Percentiles rank a stretch among this genome's conserved stretches.
Evolutionary conservation across 805 yeast genomes (phyloP).

Genomic region (Lipomyces kockii): DNA sequence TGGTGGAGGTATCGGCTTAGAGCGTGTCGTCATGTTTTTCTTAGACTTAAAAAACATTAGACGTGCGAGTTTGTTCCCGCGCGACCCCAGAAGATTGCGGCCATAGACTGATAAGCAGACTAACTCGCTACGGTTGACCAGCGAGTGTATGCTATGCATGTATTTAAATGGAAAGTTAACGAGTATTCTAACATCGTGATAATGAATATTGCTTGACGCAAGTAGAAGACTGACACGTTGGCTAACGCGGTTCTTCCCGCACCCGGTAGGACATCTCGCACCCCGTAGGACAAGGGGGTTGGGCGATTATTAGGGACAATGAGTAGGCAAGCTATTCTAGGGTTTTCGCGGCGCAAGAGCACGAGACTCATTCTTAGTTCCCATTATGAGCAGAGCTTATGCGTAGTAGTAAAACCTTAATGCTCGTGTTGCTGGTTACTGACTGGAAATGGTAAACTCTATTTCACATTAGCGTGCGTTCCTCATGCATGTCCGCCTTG

Average conservation of each 20-base stretch:
- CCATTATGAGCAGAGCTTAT: too few species aligned
- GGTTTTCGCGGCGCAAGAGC: too few species aligned
- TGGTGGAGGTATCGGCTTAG: slow-evolving; percentile 99
- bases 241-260: too few species aligned
- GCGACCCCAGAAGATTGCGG: slow-evolving; percentile 93
- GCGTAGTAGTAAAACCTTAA: not conserved
- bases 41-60: slow-evolving; percentile 96
- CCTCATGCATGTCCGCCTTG: not conserved
- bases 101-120: slow-evolving; percentile 51
- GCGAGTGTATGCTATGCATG: too few species aligned
- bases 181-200: not conserved
- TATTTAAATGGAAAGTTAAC: too few species aligned
- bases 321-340: too few species aligned
- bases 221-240: not conserved
- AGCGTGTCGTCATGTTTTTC: slow-evolving; percentile 98
- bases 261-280: too few species aligned
- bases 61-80: slow-evolving; percentile 98
- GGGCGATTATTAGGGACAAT: too few species aligned
- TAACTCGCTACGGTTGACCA: not conserved
- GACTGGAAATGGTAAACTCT: not conserved
- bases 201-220: not conserved
- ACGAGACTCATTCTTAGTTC: too few species aligned
- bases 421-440: not conserved
- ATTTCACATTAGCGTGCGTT: not conserved
- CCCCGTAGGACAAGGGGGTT: too few species aligned